Conservation (phyloP, 2,329 filamentous ascomycete genomes). For the Dactylella cylindrospora region DNA sequence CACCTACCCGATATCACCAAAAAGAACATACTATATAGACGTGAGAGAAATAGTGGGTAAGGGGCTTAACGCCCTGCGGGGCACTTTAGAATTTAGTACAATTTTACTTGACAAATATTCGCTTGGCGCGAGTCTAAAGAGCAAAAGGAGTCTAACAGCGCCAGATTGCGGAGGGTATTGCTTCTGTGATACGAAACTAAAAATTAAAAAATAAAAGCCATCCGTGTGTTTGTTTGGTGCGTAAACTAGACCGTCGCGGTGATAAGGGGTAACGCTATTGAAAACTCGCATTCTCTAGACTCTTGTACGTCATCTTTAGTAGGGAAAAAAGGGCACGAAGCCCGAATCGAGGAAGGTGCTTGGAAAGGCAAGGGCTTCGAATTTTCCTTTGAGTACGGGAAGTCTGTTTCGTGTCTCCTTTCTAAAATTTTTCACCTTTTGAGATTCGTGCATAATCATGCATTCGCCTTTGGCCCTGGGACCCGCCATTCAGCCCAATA, state of each 20-base stretch:
- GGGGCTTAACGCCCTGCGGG: too few species aligned
- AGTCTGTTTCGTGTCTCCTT: background rate
- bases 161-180: background rate
- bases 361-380: conserved; percentile 17
- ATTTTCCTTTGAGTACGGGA: too few species aligned
- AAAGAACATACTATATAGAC: conserved; percentile 1
- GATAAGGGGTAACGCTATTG: conserved; percentile 11
- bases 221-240: background rate
- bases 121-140: background rate
- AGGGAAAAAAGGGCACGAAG: too few species aligned
- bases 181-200: background rate
- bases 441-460: conserved; percentile 19
- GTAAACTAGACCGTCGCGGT: background rate
- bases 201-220: background rate
- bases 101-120: conserved; percentile 7
- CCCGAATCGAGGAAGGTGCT: conserved; percentile 18
- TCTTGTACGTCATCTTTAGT: conserved; percentile 36
- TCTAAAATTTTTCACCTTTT: conserved; percentile 18
- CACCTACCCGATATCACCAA: background rate
- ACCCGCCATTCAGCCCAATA: conserved; percentile 2
- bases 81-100: conserved; percentile 2
- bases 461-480: conserved; percentile 15
- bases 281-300: conserved; percentile 3
- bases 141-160: background rate
- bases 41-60: too few species aligned